phyloP scores from a whole-genome alignment of 176 grass and related monocot genomes.

The Phyllostachys edulis region DNA sequence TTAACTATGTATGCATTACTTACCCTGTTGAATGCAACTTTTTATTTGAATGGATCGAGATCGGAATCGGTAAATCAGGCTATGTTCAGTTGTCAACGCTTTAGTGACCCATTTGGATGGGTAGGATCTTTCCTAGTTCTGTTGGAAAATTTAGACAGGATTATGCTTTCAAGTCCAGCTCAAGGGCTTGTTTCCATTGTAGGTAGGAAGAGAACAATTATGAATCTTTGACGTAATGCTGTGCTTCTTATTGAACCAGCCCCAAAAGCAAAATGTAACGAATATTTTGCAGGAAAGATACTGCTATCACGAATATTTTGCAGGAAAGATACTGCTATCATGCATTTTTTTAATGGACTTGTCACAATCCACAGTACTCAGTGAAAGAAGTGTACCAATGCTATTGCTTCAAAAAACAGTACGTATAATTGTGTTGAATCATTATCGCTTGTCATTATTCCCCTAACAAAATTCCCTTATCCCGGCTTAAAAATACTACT shows the following conservation, averaged over 20 bases:
- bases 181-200: neutral
- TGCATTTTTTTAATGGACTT: too few relatives aligned
- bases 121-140: neutral
- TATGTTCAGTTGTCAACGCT: neutral
- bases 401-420: slow-evolving; percentile 24
- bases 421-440: slow-evolving; percentile 16
- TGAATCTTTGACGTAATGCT: neutral
- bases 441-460: slow-evolving; percentile 44
- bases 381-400: slow-evolving; percentile 14
- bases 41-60: neutral
- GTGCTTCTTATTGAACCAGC: too few relatives aligned
- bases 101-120: neutral
- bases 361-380: neutral
- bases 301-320: too few relatives aligned
- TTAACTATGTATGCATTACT: too few relatives aligned
- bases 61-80: neutral
- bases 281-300: too few relatives aligned
- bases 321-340: too few relatives aligned
- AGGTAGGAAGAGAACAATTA: neutral
- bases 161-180: neutral
- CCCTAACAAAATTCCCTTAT: slow-evolving; percentile 31
- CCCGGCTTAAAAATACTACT: neutral
- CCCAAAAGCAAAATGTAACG: too few relatives aligned
- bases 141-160: too few relatives aligned
- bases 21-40: neutral